Evolutionary conservation across 1,139 yeast species (phyloP), one percentile per base, ranked within the genome.

Genomic region (Saccharomycopsis hybrid): DNA sequence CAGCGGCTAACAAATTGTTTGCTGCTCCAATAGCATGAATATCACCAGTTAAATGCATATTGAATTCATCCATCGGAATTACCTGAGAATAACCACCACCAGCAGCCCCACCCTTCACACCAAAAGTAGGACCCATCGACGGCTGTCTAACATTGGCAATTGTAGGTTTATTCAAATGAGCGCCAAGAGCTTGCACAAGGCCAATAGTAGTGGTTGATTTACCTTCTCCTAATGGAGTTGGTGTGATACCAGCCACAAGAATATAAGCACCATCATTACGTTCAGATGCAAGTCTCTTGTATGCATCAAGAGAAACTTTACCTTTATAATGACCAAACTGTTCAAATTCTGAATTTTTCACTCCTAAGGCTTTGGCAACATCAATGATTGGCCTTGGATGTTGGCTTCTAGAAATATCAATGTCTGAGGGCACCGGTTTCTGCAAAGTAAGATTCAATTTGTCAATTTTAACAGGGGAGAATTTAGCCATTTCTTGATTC

Each of bases 51-150:
- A 85, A 72, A 65, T 85, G 92, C 83, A 85, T 77, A 68, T 85
- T 85, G 69, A 85, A 85, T 64, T 85, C 92, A 64, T 85, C 94
- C 92, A 85, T 85, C 48, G 94, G 94, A 62, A 85, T 84, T 28
- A 84, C 92, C 65, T 85, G 92, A 5, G 94, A 76, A 62, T 83
- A 84, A 49, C 92, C 92, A 63, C 92, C 94, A 59, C 94, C 94
- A 8, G 94, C 92, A 55, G 94, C 94, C 65, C 92, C 92, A 63
- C 94, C 94, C 66, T 85, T 85, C 52, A 84, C 86, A 65, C 94
- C 94, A 61, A 85, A 84, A 7, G 92, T 85, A 49, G 94, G 94
- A 27, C 94, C 94, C 90, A 84, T 83, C 11, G 89, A 82, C 11
- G 94, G 92, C 63, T 85, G 94, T 67, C 94, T 77, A 44, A 85